Percentiles rank a stretch among this genome's conserved stretches.
Evolutionary conservation across 2,329 filamentous ascomycete genomes (phyloP).

Genomic region (Aschersonia sp.): DNA sequence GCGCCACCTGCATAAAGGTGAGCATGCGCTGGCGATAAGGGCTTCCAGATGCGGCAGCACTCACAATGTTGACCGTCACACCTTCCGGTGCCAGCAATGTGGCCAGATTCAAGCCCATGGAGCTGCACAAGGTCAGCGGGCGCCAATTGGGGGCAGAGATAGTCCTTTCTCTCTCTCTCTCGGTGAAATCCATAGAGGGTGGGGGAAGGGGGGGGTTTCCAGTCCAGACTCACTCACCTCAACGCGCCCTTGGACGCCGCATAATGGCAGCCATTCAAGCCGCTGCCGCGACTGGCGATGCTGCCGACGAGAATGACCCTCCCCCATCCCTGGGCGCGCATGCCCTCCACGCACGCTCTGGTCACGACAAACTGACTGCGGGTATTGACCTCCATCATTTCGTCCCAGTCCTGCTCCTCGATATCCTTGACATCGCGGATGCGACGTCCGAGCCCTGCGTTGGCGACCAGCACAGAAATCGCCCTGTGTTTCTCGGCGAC

Average conservation of each 20-base stretch:
- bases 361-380: constrained; percentile 5
- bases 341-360: constrained; percentile 3
- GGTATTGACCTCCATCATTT: constrained; percentile 5
- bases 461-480: constrained; percentile 3
- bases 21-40: not conserved
- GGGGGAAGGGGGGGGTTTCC: too few species aligned
- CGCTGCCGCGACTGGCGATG: constrained; percentile 3
- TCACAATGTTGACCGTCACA: constrained; percentile 4
- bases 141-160: too few species aligned
- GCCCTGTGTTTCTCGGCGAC: constrained; percentile 1
- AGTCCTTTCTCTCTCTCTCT: too few species aligned
- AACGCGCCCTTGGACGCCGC: constrained; percentile 5
- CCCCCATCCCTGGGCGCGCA: constrained; percentile 3
- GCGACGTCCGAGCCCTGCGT: constrained; percentile 4
- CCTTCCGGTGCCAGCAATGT: constrained; percentile 3
- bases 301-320: constrained; percentile 4
- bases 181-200: too few species aligned
- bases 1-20: constrained; percentile 1
- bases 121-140: not conserved
- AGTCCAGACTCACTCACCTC: not conserved
- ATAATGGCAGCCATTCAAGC: constrained; percentile 5
- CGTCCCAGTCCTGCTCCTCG: constrained; percentile 3
- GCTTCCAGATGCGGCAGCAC: not conserved
- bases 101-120: constrained; percentile 4
- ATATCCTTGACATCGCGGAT: constrained; percentile 3